Percentiles rank a stretch among this genome's conserved stretches.
These are phyloP conservation scores for Trichophyton equinum DNA, from an alignment of 2,329 filamentous ascomycete species.

Conservation along the genomic window DNA sequence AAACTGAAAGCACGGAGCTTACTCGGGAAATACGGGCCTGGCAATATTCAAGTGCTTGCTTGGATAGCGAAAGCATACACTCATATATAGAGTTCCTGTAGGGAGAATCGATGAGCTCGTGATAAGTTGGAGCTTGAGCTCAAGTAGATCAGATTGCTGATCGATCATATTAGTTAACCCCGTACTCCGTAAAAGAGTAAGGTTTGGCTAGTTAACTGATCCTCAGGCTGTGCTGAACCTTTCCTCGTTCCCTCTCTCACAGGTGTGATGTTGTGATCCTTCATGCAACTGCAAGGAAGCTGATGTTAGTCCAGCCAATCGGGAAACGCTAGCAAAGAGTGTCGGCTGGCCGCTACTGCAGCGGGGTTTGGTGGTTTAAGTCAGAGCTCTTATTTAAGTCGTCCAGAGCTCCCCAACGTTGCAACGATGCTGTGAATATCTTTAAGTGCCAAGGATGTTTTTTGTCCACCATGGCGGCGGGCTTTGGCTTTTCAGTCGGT, in stretches of 20 bases:
- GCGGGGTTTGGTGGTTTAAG: not conserved
- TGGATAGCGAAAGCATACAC: too few relatives aligned
- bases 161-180: not conserved
- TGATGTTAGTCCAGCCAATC: not conserved
- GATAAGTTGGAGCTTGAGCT: not conserved
- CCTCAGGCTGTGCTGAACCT: not conserved
- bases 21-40: too few relatives aligned
- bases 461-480: conserved; percentile 5
- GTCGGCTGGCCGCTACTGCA: not conserved
- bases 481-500: conserved; percentile 9
- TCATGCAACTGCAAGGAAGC: not conserved
- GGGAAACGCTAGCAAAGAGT: not conserved
- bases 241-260: not conserved
- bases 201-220: not conserved
- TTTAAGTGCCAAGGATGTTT: not conserved
- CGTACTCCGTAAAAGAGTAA: not conserved
- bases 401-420: not conserved
- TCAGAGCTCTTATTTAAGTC: not conserved
- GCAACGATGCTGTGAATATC: not conserved
- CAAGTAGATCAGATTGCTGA: not conserved
- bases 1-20: too few relatives aligned
- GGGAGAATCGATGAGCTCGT: not conserved
- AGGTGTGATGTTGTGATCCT: not conserved
- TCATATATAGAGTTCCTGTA: too few relatives aligned
- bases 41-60: too few relatives aligned